A percentile compares a stretch with the other conserved stretches of the same genome.
Evolutionary conservation across 108 stramenopile species (phyloP).

Genomic region (Discostella pseudostelligera): DNA sequence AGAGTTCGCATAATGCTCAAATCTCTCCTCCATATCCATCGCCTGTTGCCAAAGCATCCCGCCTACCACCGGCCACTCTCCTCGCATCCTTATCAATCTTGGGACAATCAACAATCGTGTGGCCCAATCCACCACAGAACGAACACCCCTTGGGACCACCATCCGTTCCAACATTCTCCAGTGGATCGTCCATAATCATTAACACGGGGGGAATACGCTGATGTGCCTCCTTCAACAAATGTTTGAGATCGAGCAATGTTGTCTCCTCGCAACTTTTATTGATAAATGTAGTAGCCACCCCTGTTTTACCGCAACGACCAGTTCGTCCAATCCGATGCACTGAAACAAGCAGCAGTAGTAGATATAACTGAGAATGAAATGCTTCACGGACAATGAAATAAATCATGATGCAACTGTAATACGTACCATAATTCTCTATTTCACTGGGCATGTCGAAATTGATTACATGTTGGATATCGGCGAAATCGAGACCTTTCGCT

Average conservation of each 20-base stretch:
- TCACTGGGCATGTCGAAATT: slow-evolving; percentile 99
- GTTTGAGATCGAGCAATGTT: slow-evolving; percentile 94
- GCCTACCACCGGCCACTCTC: slow-evolving; percentile 85
- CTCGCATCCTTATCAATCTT: slow-evolving; percentile 98
- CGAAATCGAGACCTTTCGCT: slow-evolving; percentile 99
- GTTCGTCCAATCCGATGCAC: slow-evolving; percentile 97
- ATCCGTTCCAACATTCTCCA: slow-evolving; percentile 58
- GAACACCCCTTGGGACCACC: slow-evolving; percentile 92
- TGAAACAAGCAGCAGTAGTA: too few species aligned
- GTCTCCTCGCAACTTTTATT: slow-evolving; percentile 94
- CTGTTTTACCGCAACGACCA: slow-evolving; percentile 98
- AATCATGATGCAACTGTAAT: too few species aligned
- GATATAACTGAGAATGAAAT: too few species aligned
- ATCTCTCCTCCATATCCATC: slow-evolving; percentile 92
- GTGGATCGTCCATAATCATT: slow-evolving; percentile 96
- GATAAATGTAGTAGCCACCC: slow-evolving; percentile 99
- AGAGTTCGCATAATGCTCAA: slow-evolving; percentile 4
- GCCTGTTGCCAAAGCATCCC: slow-evolving; percentile 84
- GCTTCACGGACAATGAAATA: too few species aligned
- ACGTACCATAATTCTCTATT: slow-evolving; percentile 98
- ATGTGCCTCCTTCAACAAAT: slow-evolving; percentile 95
- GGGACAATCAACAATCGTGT: slow-evolving; percentile 97
- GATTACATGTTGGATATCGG: slow-evolving; percentile 96
- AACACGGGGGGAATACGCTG: slow-evolving; percentile 98
- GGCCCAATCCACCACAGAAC: slow-evolving; percentile 98